Percentiles rank a stretch among this genome's conserved stretches.
Evolutionary conservation across 2,329 filamentous ascomycete genomes (phyloP).

Genomic region (Hymenoscyphus salicellus): DNA sequence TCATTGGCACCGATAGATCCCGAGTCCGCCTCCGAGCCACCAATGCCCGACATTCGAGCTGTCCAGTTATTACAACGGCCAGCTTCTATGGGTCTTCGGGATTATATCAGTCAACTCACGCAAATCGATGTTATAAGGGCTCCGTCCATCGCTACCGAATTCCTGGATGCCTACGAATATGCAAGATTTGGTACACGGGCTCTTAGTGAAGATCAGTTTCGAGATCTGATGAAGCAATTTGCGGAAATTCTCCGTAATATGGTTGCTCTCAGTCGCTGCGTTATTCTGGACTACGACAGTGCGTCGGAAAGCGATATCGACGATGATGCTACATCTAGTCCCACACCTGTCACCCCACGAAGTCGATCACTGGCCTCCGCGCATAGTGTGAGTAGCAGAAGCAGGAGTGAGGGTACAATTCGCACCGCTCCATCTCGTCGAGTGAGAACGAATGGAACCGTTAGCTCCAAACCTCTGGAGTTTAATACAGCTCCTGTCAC

Average conservation of each 20-base stretch:
- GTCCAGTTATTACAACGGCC: conserved; percentile 70
- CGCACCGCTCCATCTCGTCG: conserved; percentile 29
- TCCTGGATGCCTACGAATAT: conserved; percentile 75
- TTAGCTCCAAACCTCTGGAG: conserved; percentile 17
- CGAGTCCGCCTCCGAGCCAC: conserved; percentile 40
- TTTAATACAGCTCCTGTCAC: conserved; percentile 29
- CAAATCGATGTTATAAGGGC: conserved; percentile 62
- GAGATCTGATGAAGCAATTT: conserved; percentile 78
- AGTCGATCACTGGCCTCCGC: conserved; percentile 25
- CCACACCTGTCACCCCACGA: conserved; percentile 25
- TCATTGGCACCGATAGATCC: conserved; percentile 66
- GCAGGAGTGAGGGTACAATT: conserved; percentile 33
- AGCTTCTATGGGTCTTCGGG: conserved; percentile 68
- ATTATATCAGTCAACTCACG: conserved; percentile 72
- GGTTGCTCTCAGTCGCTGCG: conserved; percentile 44
- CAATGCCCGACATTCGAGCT: conserved; percentile 61
- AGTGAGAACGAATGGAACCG: conserved; percentile 15
- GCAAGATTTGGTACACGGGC: conserved; percentile 76
- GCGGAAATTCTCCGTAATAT: conserved; percentile 76
- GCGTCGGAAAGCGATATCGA: conserved; percentile 33
- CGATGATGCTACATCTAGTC: conserved; percentile 27
- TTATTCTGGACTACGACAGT: conserved; percentile 27
- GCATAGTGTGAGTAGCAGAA: conserved; percentile 23
- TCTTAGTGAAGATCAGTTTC: conserved; percentile 68
- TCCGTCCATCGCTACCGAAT: conserved; percentile 52